These are phyloP conservation scores for Pseudogymnoascus sp. DNA, from an alignment of 2,329 filamentous ascomycete species.

Conservation along the genomic window DNA sequence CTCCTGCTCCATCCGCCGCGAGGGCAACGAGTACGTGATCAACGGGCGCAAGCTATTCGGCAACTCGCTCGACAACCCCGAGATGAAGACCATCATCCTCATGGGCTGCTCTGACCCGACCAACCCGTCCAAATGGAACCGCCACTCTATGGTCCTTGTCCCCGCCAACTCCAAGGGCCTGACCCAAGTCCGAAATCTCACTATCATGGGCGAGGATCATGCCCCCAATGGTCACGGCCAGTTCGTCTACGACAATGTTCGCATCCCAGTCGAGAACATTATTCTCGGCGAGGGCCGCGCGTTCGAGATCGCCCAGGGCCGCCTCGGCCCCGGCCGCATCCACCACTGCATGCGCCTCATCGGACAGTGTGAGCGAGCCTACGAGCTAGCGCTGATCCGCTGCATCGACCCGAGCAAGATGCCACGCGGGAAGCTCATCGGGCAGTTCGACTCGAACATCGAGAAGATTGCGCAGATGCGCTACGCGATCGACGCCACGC, in stretches of 20 bases:
- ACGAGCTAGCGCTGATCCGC: slow-evolving; percentile 34
- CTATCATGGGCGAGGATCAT: slow-evolving; percentile 38
- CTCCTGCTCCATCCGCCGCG: slow-evolving; percentile 30
- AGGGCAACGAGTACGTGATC: slow-evolving; percentile 34
- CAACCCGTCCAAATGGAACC: slow-evolving; percentile 35
- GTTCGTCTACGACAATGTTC: slow-evolving; percentile 36
- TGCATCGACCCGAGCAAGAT: slow-evolving; percentile 33
- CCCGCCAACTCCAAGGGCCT: slow-evolving; percentile 33
- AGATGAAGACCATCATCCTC: slow-evolving; percentile 20
- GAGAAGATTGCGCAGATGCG: slow-evolving; percentile 37
- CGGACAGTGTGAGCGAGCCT: slow-evolving; percentile 37
- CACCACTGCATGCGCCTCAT: slow-evolving; percentile 39
- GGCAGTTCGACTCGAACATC: slow-evolving; percentile 36
- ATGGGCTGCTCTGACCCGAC: slow-evolving; percentile 33
- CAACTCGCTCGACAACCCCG: slow-evolving; percentile 33
- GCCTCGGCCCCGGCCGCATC: slow-evolving; percentile 36
- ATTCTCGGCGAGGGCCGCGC: slow-evolving; percentile 36
- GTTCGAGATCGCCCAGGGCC: slow-evolving; percentile 38
- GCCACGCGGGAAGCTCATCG: slow-evolving; percentile 35
- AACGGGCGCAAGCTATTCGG: slow-evolving; percentile 38
- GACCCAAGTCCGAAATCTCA: slow-evolving; percentile 34
- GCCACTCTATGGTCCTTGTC: slow-evolving; percentile 35
- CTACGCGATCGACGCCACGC: slow-evolving; percentile 35
- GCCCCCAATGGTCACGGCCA: slow-evolving; percentile 38
- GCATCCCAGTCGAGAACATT: slow-evolving; percentile 35